Conservation (phyloP, 768 basidiomycete genomes). For the Rhizopogon rudus region DNA sequence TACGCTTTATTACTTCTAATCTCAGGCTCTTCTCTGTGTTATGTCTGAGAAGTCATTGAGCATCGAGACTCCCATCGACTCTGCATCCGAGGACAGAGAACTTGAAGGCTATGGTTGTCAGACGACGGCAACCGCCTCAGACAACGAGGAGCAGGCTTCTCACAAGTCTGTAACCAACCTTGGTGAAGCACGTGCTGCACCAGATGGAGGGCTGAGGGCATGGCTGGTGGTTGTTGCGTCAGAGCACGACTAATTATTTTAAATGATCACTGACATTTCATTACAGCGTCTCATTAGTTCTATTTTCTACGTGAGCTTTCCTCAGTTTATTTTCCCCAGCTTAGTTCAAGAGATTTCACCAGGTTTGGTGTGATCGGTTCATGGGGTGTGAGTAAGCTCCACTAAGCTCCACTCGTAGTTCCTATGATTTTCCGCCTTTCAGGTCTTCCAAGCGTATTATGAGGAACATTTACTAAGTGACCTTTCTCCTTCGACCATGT, state of each 20-base stretch:
- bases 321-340: not conserved
- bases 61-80: too few relatives aligned
- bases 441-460: conserved; percentile 77
- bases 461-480: conserved; percentile 45
- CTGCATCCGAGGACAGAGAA: too few relatives aligned
- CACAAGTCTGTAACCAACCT: conserved; percentile 11
- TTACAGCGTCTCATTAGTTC: conserved; percentile 33
- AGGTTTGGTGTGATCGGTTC: conserved; percentile 70
- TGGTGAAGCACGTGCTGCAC: conserved; percentile 10
- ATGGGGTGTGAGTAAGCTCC: conserved; percentile 54
- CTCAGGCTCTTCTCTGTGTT: not conserved
- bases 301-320: not conserved
- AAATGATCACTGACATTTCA: conserved; percentile 18
- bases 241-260: conserved; percentile 5
- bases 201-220: conserved; percentile 26
- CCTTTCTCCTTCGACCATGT: conserved; percentile 61
- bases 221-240: conserved; percentile 27
- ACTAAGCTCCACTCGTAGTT: not conserved
- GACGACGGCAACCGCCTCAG: conserved; percentile 1
- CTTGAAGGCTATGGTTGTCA: not conserved
- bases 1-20: too few relatives aligned
- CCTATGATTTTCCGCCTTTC: not conserved
- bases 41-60: too few relatives aligned
- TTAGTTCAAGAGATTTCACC: not conserved
- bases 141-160: conserved; percentile 1